phyloP scores from a whole-genome alignment of 495 filamentous ascomycete genomes.

The Astrocystis sublimbata region DNA sequence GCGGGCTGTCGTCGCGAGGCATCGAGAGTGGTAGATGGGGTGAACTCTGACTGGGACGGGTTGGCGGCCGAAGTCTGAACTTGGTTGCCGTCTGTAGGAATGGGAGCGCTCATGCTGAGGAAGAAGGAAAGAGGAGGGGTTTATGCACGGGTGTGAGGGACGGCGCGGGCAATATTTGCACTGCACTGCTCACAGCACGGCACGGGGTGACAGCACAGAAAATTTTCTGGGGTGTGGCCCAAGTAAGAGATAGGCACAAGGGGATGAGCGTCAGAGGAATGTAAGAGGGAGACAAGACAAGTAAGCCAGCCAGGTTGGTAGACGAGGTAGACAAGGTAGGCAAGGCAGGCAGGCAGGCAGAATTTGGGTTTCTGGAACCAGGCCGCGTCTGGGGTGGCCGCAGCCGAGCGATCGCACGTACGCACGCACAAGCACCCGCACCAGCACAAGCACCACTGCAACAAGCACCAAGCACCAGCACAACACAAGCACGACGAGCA shows the following conservation, averaged over 20 bases:
- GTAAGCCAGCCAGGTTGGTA: no score
- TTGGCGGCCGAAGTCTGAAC: slow-evolving; percentile 34
- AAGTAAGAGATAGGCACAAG: slow-evolving; percentile 23
- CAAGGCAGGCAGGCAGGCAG: slow-evolving; percentile 37
- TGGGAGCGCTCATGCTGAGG: slow-evolving; percentile 55
- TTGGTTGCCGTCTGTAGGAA: slow-evolving; percentile 34
- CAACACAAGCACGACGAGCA: slow-evolving; percentile 10
- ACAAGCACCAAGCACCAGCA: no score
- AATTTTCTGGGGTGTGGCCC: slow-evolving; percentile 39
- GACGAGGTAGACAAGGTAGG: no score
- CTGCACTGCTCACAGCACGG: slow-evolving; percentile 18
- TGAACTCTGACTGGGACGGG: slow-evolving; percentile 38
- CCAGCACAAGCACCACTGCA: no score
- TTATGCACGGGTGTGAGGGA: slow-evolving; percentile 31
- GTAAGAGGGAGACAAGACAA: slow-evolving; percentile 26
- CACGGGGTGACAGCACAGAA: slow-evolving; percentile 23
- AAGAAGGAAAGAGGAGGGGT: slow-evolving; percentile 33
- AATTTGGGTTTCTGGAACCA: slow-evolving; percentile 16
- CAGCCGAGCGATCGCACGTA: slow-evolving; percentile 19
- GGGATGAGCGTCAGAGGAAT: slow-evolving; percentile 34
- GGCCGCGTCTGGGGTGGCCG: slow-evolving; percentile 22
- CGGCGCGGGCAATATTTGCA: slow-evolving; percentile 34
- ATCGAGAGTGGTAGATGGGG: slow-evolving; percentile 36
- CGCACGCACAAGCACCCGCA: slow-evolving; percentile 7
- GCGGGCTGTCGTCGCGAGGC: slow-evolving; percentile 59